Evolutionary conservation across 345 rosid genomes (phyloP).

Genomic region (Odontarrhena argentea): DNA sequence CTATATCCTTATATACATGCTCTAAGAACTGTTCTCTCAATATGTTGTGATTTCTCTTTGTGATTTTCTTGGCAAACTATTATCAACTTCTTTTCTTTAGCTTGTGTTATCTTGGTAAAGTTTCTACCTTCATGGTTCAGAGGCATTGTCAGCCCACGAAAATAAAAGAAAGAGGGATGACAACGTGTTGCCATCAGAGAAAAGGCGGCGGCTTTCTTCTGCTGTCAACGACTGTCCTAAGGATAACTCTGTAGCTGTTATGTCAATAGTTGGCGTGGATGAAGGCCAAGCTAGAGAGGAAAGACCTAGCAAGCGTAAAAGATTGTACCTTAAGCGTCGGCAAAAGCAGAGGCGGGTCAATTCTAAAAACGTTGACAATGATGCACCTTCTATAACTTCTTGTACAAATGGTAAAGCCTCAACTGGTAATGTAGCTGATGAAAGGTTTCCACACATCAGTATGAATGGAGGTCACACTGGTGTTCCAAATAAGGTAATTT

Average conservation of each 20-base stretch:
- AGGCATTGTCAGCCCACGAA: constrained; percentile 2
- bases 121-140: constrained; percentile 16
- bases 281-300: constrained; percentile 20
- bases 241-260: constrained; percentile 15
- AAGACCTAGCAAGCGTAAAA: constrained; percentile 31
- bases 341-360: constrained; percentile 28
- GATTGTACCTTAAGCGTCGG: constrained; percentile 42
- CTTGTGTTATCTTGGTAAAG: constrained; percentile 18
- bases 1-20: neutral
- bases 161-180: constrained; percentile 37
- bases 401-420: constrained; percentile 25
- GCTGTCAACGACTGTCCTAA: constrained; percentile 26
- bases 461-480: constrained; percentile 11
- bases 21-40: neutral
- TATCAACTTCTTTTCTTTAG: constrained; percentile 7
- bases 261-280: constrained; percentile 17
- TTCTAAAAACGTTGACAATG: constrained; percentile 9
- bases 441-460: constrained; percentile 18
- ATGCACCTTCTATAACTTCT: constrained; percentile 28
- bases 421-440: constrained; percentile 14
- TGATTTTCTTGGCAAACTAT: neutral
- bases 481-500: constrained; percentile 30
- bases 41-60: constrained; percentile 13
- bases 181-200: constrained; percentile 27
- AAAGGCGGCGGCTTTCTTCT: constrained; percentile 34